phyloP scores from a whole-genome alignment of 2,329 filamentous ascomycete species.

The Botrytis deweyae region DNA sequence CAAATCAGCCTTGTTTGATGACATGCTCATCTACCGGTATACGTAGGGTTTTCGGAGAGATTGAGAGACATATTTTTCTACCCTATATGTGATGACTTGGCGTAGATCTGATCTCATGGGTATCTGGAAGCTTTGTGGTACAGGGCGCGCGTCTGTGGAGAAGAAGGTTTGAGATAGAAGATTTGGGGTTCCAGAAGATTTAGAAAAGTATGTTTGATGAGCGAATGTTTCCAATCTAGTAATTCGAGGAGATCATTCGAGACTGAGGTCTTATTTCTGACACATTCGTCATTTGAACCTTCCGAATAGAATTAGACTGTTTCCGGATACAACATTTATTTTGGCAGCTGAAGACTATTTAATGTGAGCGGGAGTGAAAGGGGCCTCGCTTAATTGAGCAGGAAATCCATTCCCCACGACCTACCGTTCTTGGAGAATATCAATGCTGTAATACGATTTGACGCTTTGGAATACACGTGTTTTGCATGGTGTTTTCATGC shows the following conservation, averaged over 20 bases:
- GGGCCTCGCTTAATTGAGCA: constrained; percentile 16
- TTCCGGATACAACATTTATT: not conserved
- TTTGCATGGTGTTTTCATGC: not conserved
- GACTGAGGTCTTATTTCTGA: not conserved
- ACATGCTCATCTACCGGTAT: not conserved
- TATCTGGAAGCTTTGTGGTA: not conserved
- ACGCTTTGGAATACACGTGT: not conserved
- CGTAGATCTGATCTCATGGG: not conserved
- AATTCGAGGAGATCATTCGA: not conserved
- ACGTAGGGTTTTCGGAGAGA: not conserved
- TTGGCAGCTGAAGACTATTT: not conserved
- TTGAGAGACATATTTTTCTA: not conserved
- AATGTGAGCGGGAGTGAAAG: not conserved
- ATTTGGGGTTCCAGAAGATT: not conserved
- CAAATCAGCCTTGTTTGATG: constrained; percentile 5
- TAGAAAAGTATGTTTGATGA: not conserved
- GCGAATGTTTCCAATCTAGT: not conserved
- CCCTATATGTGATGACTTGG: constrained; percentile 6
- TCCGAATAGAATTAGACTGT: not conserved
- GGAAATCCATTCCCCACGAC: not conserved
- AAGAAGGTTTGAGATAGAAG: constrained; percentile 8
- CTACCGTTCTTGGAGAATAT: not conserved
- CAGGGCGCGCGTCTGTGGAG: not conserved
- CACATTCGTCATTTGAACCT: not conserved
- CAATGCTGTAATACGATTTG: not conserved